Evolutionary conservation across 148 eudicot species (phyloP).

Genomic region (Limonium bicolor): DNA sequence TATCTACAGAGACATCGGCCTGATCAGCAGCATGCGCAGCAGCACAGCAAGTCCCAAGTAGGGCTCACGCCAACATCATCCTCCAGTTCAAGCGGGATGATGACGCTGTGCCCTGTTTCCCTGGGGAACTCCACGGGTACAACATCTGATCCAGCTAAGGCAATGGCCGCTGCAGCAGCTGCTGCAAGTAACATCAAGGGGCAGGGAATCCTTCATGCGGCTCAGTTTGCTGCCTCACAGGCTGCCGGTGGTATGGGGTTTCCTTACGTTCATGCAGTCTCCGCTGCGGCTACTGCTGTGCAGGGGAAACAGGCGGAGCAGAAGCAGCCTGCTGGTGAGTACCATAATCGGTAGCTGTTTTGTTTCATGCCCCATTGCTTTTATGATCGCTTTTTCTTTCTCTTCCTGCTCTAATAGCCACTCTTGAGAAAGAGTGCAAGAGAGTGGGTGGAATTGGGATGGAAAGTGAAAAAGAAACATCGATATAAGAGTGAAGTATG

Average conservation of each 20-base stretch:
- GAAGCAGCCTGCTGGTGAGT: constrained; percentile 92
- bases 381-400: no score
- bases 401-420: no score
- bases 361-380: no score
- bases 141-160: constrained; percentile 84
- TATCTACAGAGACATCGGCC: constrained; percentile 41
- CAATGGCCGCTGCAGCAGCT: constrained; percentile 44
- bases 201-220: constrained; percentile 33
- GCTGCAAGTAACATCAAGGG: constrained; percentile 30
- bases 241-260: constrained; percentile 42
- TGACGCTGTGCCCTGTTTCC: constrained; percentile 36
- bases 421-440: no score
- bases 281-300: constrained; percentile 21
- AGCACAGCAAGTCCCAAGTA: constrained; percentile 16
- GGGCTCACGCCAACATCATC: constrained; percentile 20
- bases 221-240: constrained; percentile 43
- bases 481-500: background rate
- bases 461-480: background rate
- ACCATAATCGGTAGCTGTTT: no score
- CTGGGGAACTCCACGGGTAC: constrained; percentile 22
- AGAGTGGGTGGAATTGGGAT: no score
- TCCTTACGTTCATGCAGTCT: constrained; percentile 37
- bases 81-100: constrained; percentile 63
- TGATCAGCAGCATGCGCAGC: constrained; percentile 35
- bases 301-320: constrained; percentile 73